Conservation (phyloP, 371 early-diverging fungal genomes). For the Mortierella sp. region DNA sequence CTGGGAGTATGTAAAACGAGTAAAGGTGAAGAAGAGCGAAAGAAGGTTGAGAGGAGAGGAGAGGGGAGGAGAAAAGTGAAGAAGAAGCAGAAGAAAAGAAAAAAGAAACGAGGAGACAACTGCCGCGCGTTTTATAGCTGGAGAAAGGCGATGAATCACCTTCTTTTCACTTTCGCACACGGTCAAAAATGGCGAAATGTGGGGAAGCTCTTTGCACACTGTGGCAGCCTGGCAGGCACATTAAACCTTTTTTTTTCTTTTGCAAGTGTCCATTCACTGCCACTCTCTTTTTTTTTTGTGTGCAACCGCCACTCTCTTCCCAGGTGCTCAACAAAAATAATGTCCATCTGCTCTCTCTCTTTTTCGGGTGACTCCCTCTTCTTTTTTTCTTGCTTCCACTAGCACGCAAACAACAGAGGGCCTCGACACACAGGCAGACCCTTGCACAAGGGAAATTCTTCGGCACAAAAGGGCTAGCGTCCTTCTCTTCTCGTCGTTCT, state of each 20-base stretch:
- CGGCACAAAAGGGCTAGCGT: neutral
- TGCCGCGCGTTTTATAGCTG: neutral
- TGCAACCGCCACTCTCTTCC: too few relatives aligned
- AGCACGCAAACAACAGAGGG: neutral
- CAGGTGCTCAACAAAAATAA: conserved; percentile 5
- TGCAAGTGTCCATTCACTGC: neutral
- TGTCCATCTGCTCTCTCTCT: neutral
- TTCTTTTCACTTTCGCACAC: neutral
- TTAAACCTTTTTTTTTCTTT: neutral
- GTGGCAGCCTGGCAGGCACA: neutral
- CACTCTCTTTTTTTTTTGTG: neutral
- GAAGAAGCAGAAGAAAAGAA: conserved; percentile 3
- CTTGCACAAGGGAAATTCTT: neutral
- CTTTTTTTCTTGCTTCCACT: neutral
- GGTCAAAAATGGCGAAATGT: conserved; percentile 20
- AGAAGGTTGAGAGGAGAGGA: conserved; percentile 14
- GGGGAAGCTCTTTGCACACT: conserved; percentile 2
- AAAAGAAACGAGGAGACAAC: neutral
- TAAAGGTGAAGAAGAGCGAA: neutral
- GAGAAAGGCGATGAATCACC: neutral
- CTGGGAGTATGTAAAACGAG: neutral
- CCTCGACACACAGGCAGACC: neutral
- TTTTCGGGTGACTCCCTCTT: conserved; percentile 1
- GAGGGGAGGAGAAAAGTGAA: neutral
- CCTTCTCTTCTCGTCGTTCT: neutral